phyloP scores from a whole-genome alignment of 2,329 filamentous ascomycete species.

The Metarhizium rileyi region DNA sequence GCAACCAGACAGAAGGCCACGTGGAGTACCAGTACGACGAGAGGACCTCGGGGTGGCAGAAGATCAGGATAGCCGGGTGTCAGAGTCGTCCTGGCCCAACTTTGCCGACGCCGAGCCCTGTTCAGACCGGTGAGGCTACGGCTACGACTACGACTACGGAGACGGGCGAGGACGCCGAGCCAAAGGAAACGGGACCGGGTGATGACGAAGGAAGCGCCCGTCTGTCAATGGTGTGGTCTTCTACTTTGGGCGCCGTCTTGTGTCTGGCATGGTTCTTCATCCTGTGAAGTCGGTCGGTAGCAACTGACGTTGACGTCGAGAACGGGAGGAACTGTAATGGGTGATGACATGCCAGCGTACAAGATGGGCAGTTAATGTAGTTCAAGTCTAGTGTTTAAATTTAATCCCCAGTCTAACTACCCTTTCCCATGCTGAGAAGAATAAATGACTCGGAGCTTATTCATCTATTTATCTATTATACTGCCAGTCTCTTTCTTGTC shows the following conservation, averaged over 20 bases:
- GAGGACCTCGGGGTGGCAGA: conserved; percentile 18
- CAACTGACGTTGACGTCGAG: background rate
- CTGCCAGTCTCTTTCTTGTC: no score
- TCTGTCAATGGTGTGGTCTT: conserved; percentile 3
- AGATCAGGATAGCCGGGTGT: conserved; percentile 19
- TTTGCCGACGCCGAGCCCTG: conserved; percentile 4
- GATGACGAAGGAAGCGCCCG: background rate
- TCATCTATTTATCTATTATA: background rate
- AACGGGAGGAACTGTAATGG: background rate
- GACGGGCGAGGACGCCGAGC: background rate
- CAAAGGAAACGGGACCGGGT: conserved; percentile 5
- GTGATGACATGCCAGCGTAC: background rate
- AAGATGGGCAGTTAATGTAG: background rate
- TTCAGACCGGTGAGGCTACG: conserved; percentile 3
- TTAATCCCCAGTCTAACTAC: no score
- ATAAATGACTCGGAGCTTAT: no score
- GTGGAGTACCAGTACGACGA: conserved; percentile 21
- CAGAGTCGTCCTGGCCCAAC: conserved; percentile 11
- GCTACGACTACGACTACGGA: conserved; percentile 1
- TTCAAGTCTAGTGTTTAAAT: no score
- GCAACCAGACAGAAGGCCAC: conserved; percentile 11
- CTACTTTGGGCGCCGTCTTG: conserved; percentile 9
- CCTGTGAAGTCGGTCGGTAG: background rate
- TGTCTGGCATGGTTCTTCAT: conserved; percentile 9
- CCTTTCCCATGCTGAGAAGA: no score